Conservation (phyloP, 1,284 basidiomycete genomes). For the Boletellus sp. region DNA sequence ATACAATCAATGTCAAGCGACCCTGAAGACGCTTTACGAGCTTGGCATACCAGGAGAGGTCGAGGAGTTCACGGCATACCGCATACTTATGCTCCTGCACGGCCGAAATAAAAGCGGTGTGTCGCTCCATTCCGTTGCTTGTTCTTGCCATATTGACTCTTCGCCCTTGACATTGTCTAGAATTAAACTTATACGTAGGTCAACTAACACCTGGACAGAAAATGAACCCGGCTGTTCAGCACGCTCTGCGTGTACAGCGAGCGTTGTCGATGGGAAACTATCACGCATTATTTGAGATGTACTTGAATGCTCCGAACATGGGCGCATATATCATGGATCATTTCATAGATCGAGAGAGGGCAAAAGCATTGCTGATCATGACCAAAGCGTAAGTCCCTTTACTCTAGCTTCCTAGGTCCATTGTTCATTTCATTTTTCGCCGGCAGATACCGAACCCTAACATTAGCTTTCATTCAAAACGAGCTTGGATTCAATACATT, state of each 20-base stretch:
- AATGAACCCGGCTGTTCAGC: constrained; percentile 72
- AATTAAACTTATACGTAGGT: constrained; percentile 93
- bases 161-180: constrained; percentile 39
- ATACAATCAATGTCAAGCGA: constrained; percentile 97
- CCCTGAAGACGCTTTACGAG: constrained; percentile 88
- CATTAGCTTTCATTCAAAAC: constrained; percentile 73
- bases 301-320: constrained; percentile 90
- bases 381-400: constrained; percentile 75
- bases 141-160: constrained; percentile 8
- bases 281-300: constrained; percentile 86
- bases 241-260: constrained; percentile 87
- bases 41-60: constrained; percentile 87
- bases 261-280: constrained; percentile 93
- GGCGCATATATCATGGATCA: constrained; percentile 99
- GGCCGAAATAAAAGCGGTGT: constrained; percentile 91
- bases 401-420: background rate
- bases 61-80: constrained; percentile 96
- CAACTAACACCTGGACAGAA: constrained; percentile 92
- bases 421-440: background rate
- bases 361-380: constrained; percentile 85
- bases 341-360: constrained; percentile 90
- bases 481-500: constrained; percentile 83
- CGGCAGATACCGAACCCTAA: constrained; percentile 73
- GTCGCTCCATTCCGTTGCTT: constrained; percentile 23
- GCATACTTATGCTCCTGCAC: constrained; percentile 93